Evolutionary conservation across 495 filamentous ascomycete genomes (phyloP).

Genomic region (Hyaloscypha hepaticicola): DNA sequence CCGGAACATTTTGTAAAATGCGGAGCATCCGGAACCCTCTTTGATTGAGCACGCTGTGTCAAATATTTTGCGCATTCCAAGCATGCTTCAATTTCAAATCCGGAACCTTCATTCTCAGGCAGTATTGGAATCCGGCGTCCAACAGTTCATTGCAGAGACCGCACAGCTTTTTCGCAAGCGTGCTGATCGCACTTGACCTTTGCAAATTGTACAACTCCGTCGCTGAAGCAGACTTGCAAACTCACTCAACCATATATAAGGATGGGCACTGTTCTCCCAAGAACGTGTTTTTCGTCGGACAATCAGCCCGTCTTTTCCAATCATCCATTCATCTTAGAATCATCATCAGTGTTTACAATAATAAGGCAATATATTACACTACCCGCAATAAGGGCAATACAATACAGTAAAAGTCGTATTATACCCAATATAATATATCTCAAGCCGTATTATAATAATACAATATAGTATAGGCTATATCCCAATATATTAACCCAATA

Average conservation of each 20-base stretch:
- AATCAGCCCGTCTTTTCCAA: conserved; percentile 10
- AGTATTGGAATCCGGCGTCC: conserved; percentile 7
- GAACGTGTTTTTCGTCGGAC: conserved; percentile 12
- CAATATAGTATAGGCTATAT: no score
- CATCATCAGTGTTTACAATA: no score
- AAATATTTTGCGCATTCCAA: conserved; percentile 17
- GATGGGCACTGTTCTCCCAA: conserved; percentile 14
- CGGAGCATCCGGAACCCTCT: conserved; percentile 10
- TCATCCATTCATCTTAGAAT: conserved; percentile 17
- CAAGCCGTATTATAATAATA: no score
- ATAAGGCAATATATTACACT: no score
- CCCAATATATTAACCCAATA: no score
- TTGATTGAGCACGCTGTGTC: conserved; percentile 6
- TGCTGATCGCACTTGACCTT: conserved; percentile 8
- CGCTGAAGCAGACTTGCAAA: conserved; percentile 15
- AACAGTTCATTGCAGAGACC: conserved; percentile 7
- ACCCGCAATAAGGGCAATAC: no score
- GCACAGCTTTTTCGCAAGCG: conserved; percentile 10
- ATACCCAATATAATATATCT: no score
- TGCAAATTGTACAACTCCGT: conserved; percentile 23
- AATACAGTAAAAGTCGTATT: no score
- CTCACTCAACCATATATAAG: conserved; percentile 17
- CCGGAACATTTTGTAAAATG: conserved; percentile 43
- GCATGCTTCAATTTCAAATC: conserved; percentile 15
- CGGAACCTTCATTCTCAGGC: conserved; percentile 15